A percentile compares a stretch with the other conserved stretches of the same genome.
phyloP scores from a whole-genome alignment of 768 basidiomycete genomes.

The Pleurotus ostreatus region DNA sequence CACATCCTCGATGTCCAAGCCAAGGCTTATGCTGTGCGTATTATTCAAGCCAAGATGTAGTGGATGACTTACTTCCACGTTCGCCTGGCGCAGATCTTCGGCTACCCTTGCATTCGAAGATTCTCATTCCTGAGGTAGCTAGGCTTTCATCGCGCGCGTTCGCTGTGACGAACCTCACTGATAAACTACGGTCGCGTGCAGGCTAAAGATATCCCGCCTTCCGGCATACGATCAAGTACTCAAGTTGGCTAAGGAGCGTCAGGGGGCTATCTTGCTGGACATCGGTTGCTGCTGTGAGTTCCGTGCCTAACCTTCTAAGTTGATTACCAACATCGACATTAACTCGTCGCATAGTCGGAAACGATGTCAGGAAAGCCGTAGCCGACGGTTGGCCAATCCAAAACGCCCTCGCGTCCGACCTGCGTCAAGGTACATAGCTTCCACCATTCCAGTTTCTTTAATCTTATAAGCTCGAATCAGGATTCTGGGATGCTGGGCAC shows the following conservation, averaged over 20 bases:
- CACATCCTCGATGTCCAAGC: slow-evolving; percentile 34
- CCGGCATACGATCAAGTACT: slow-evolving; percentile 30
- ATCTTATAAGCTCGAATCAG: slow-evolving; percentile 23
- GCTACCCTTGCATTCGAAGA: slow-evolving; percentile 27
- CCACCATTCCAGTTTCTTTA: neutral
- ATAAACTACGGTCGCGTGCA: neutral
- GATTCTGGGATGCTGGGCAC: slow-evolving; percentile 61
- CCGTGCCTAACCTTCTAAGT: no score
- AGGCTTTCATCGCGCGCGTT: neutral
- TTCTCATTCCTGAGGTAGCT: slow-evolving; percentile 25
- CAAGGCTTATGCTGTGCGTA: slow-evolving; percentile 27
- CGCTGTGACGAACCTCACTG: neutral
- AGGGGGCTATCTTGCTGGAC: slow-evolving; percentile 34
- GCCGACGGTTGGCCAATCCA: slow-evolving; percentile 35
- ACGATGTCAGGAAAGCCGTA: slow-evolving; percentile 33
- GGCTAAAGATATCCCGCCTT: slow-evolving; percentile 28
- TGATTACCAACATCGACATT: no score
- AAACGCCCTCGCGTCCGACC: slow-evolving; percentile 33
- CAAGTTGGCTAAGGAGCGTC: slow-evolving; percentile 18
- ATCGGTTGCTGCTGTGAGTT: slow-evolving; percentile 39
- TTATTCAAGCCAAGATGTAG: slow-evolving; percentile 15
- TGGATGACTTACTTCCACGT: slow-evolving; percentile 21
- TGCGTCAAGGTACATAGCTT: slow-evolving; percentile 23
- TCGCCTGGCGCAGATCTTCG: slow-evolving; percentile 16
- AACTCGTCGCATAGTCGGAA: slow-evolving; percentile 28